Conservation (phyloP, 345 rosid species). For the Euphorbia tirucalli region DNA sequence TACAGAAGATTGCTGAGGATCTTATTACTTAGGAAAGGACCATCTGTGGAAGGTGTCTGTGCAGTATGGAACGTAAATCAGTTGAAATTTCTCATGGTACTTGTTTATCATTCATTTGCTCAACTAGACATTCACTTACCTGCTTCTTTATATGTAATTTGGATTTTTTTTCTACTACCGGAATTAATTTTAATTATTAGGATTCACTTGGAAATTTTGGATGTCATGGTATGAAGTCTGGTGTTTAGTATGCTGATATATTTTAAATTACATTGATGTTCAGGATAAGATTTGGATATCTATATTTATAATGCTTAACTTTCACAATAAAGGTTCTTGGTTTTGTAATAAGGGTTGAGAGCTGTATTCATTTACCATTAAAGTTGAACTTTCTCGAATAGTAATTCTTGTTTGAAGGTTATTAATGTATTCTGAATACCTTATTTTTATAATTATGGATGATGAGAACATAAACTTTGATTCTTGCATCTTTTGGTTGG, state of each 20-base stretch:
- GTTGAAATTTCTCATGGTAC: slow-evolving; percentile 13
- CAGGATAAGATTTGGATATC: background rate
- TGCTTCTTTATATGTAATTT: background rate
- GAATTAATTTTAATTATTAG: background rate
- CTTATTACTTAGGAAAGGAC: background rate
- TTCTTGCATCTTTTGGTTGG: background rate
- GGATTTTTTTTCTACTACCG: background rate
- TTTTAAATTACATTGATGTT: background rate
- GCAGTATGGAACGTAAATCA: slow-evolving; percentile 4
- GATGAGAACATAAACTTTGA: background rate
- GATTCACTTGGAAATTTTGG: background rate
- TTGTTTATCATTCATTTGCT: background rate
- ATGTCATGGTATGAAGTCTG: background rate
- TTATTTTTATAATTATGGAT: background rate
- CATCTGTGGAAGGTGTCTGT: background rate
- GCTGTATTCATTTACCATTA: background rate
- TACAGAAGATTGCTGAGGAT: background rate
- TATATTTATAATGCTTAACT: background rate
- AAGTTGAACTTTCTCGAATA: background rate
- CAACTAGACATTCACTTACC: background rate
- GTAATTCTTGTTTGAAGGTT: background rate
- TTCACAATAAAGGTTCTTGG: background rate
- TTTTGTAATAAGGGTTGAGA: background rate
- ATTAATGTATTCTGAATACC: background rate
- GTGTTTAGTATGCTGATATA: background rate